Conservation (phyloP, 169 alveolate species). For the Eimeria praecox region DNA sequence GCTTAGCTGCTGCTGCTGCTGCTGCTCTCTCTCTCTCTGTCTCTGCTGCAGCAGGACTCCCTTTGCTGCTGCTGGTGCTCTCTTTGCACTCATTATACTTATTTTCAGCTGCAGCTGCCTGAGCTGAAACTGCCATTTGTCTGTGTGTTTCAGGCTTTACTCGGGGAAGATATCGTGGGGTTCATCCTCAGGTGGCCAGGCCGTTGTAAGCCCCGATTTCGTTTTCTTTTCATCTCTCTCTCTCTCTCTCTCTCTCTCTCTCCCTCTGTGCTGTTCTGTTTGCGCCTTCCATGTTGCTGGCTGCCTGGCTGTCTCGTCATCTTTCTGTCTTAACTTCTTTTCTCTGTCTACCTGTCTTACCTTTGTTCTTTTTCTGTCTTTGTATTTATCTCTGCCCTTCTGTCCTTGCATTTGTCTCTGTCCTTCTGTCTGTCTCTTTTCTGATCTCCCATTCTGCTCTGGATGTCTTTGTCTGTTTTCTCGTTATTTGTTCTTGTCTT, state of each 20-base stretch:
- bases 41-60: neutral
- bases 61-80: neutral
- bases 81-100: neutral
- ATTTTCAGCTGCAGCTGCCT: neutral
- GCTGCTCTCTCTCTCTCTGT: neutral
- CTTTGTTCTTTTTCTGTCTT: neutral
- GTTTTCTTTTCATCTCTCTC: neutral
- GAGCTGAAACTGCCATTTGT: neutral
- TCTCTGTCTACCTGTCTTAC: neutral
- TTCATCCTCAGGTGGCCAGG: constrained; percentile 74
- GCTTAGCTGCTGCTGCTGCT: constrained; percentile 20
- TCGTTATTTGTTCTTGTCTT: neutral
- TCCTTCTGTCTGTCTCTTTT: neutral
- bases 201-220: constrained; percentile 43
- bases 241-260: neutral
- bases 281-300: too few species aligned
- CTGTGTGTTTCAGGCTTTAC: constrained; percentile 31
- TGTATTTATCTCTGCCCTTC: neutral
- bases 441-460: neutral
- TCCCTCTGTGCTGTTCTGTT: neutral
- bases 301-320: too few species aligned
- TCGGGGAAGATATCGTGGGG: constrained; percentile 82
- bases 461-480: neutral
- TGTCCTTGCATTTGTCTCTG: neutral
- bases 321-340: neutral